Evolutionary conservation across 108 stramenopile species (phyloP).

Genomic region (Discostella stelligeroides): DNA sequence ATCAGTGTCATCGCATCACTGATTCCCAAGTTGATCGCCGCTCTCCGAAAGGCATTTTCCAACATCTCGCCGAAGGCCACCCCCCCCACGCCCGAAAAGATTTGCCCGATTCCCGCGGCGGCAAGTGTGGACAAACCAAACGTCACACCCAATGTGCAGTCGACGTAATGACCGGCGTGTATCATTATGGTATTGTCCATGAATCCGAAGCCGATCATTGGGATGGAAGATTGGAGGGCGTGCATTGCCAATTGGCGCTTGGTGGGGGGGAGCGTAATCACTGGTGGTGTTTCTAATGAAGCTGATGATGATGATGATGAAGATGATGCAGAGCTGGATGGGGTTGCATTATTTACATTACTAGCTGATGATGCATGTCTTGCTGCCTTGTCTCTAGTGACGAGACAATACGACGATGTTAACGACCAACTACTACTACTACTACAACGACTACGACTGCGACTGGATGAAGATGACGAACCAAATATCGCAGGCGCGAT

Average conservation of each 20-base stretch:
- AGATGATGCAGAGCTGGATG: too few relatives aligned
- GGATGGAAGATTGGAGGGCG: neutral
- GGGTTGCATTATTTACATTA: too few relatives aligned
- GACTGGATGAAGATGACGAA: too few relatives aligned
- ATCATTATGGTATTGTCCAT: conserved; percentile 83
- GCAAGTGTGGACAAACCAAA: conserved; percentile 77
- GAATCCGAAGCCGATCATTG: conserved; percentile 57
- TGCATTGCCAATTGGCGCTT: neutral
- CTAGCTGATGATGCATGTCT: too few relatives aligned
- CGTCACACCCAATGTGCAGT: conserved; percentile 60
- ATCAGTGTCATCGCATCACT: conserved; percentile 9
- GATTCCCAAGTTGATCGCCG: conserved; percentile 23
- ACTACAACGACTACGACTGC: too few relatives aligned
- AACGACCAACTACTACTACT: too few relatives aligned
- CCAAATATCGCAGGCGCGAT: too few relatives aligned
- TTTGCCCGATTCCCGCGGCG: conserved; percentile 61
- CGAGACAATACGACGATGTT: too few relatives aligned
- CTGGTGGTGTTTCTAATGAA: neutral
- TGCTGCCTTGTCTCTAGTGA: too few relatives aligned
- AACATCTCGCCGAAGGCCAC: conserved; percentile 48
- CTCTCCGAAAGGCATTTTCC: conserved; percentile 35
- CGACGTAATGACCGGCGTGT: conserved; percentile 71
- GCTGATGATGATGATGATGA: too few relatives aligned
- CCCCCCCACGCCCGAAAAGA: conserved; percentile 37
- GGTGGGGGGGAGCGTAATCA: neutral